These are phyloP conservation scores for Syzygium syzygioides DNA, from an alignment of 441 rosid genomes.

Conservation along the genomic window DNA sequence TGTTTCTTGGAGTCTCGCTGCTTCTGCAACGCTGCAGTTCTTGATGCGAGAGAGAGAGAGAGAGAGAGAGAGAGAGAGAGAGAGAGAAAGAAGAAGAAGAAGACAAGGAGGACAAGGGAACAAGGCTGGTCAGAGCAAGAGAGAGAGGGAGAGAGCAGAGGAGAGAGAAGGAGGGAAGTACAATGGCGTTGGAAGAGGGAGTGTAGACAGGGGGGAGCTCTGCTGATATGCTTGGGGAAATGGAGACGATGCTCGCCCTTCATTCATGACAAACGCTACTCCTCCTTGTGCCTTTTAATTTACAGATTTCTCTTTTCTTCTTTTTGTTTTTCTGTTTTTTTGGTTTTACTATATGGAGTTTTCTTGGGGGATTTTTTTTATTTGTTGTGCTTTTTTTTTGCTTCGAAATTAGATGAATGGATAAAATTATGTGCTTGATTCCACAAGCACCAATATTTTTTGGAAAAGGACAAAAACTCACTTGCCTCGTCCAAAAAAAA, in stretches of 20 bases:
- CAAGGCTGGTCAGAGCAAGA: constrained; percentile 16
- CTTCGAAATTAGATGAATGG: background rate
- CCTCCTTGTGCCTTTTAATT: background rate
- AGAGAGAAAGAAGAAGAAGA: background rate
- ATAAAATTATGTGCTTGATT: background rate
- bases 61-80: constrained; percentile 20
- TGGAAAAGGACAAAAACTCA: background rate
- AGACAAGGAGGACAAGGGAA: constrained; percentile 7
- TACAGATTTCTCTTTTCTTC: background rate
- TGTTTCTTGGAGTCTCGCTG: constrained; percentile 6
- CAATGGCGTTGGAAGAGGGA: background rate
- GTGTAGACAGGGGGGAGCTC: background rate
- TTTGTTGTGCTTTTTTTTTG: background rate
- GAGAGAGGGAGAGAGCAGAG: constrained; percentile 18
- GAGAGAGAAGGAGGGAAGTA: constrained; percentile 1
- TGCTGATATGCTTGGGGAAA: background rate
- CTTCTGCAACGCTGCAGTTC: constrained; percentile 3
- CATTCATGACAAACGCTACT: background rate
- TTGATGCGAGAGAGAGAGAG: background rate
- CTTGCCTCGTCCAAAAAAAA: background rate
- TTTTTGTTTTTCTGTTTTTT: background rate
- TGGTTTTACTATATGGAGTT: background rate
- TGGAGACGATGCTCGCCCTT: background rate
- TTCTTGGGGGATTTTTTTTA: background rate
- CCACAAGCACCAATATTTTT: background rate